These are phyloP conservation scores for Podaxis rugospora DNA, from an alignment of 768 basidiomycete genomes.

Conservation along the genomic window DNA sequence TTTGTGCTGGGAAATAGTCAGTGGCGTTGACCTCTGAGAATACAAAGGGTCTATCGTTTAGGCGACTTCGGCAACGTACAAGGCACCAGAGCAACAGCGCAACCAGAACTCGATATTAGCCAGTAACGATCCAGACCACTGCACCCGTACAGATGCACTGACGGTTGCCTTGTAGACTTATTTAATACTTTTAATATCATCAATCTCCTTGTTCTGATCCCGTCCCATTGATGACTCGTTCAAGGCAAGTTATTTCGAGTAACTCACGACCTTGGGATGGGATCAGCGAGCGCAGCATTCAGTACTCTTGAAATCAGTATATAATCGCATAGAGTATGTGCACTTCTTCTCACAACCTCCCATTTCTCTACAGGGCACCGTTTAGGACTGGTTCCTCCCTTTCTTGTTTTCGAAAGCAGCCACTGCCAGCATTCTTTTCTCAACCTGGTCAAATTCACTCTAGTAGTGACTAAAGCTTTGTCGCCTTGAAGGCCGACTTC, in stretches of 20 bases:
- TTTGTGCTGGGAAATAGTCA: not conserved
- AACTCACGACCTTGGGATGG: not conserved
- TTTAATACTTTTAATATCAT: not conserved
- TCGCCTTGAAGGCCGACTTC: slow-evolving; percentile 1
- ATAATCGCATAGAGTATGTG: not conserved
- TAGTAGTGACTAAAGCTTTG: slow-evolving; percentile 11
- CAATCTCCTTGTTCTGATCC: not conserved
- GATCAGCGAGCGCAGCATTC: not conserved
- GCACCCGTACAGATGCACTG: not conserved
- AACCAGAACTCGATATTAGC: not conserved
- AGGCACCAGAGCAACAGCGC: not conserved
- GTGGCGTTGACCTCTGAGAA: not conserved
- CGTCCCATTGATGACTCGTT: not conserved
- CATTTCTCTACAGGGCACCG: slow-evolving; percentile 12
- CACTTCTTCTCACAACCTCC: not conserved
- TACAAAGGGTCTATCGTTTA: not conserved
- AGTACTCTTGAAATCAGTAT: not conserved
- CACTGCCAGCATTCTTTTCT: not conserved
- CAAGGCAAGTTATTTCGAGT: not conserved
- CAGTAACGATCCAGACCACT: not conserved
- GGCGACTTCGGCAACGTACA: not conserved
- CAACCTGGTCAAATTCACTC: not conserved
- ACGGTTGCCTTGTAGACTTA: not conserved
- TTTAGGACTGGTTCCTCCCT: slow-evolving; percentile 27
- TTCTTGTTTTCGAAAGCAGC: slow-evolving; percentile 6